Evolutionary conservation across 2,329 filamentous ascomycete genomes (phyloP).

Genomic region (Raffaelea deltoideospora): DNA sequence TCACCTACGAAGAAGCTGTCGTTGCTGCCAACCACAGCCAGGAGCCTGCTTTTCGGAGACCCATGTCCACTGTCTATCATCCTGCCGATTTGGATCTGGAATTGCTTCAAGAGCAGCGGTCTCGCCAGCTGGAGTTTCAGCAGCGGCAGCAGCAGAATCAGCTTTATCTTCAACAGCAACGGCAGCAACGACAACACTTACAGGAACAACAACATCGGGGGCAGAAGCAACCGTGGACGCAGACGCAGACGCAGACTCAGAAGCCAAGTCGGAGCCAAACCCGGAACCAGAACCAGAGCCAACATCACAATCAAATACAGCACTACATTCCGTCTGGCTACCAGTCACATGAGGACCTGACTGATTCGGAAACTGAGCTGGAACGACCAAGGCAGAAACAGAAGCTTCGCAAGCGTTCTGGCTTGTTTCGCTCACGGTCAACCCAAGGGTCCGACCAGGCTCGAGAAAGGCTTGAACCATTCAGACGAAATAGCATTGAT

Average conservation of each 20-base stretch:
- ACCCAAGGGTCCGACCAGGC: slow-evolving; percentile 12
- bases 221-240: background rate
- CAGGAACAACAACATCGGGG: slow-evolving; percentile 1
- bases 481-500: slow-evolving; percentile 17
- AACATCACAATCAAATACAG: too few relatives aligned
- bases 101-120: slow-evolving; percentile 6
- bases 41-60: slow-evolving; percentile 4
- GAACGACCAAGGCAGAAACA: background rate
- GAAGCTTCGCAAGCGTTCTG: background rate
- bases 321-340: too few relatives aligned
- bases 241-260: too few relatives aligned
- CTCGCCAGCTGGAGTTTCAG: slow-evolving; percentile 6
- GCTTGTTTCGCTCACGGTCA: slow-evolving; percentile 22
- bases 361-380: too few relatives aligned
- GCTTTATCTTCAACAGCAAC: background rate
- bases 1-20: slow-evolving; percentile 8
- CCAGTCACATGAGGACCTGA: too few relatives aligned
- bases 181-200: slow-evolving; percentile 6
- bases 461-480: too few relatives aligned
- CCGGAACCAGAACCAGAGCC: background rate
- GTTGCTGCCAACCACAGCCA: slow-evolving; percentile 1
- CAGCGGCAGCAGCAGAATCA: slow-evolving; percentile 2
- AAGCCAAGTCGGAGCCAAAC: too few relatives aligned
- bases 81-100: slow-evolving; percentile 3
- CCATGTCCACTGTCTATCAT: slow-evolving; percentile 1